These are phyloP conservation scores for Coriaria nepalensis DNA, from an alignment of 306 rosid species.

Conservation along the genomic window DNA sequence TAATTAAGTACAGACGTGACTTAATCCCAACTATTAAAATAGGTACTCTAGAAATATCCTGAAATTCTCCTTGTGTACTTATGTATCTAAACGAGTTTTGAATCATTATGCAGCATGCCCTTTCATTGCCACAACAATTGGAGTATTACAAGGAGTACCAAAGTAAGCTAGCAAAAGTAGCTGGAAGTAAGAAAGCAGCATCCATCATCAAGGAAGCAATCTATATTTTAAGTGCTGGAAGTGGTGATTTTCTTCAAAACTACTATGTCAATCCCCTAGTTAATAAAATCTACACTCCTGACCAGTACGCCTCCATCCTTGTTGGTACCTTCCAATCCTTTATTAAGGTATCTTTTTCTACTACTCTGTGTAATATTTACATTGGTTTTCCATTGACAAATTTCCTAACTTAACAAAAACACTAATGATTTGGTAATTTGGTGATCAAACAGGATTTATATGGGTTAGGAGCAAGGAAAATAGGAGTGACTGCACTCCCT, in stretches of 20 bases:
- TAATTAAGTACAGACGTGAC: too few relatives aligned
- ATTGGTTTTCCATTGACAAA: too few relatives aligned
- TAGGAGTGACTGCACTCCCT: slow-evolving; percentile 91
- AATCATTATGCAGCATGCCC: slow-evolving; percentile 57
- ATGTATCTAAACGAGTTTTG: too few relatives aligned
- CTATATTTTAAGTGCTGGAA: slow-evolving; percentile 72
- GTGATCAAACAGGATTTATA: slow-evolving; percentile 42
- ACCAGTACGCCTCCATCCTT: slow-evolving; percentile 45
- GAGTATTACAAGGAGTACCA: slow-evolving; percentile 68
- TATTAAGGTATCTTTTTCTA: slow-evolving; percentile 34
- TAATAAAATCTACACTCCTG: slow-evolving; percentile 53
- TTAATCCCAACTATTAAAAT: too few relatives aligned
- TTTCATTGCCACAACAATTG: slow-evolving; percentile 66
- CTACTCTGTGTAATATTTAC: too few relatives aligned
- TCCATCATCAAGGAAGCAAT: slow-evolving; percentile 54
- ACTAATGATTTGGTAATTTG: background rate
- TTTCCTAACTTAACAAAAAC: background rate
- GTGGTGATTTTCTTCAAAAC: slow-evolving; percentile 77
- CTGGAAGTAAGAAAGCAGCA: slow-evolving; percentile 62
- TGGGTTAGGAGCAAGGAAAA: slow-evolving; percentile 70
- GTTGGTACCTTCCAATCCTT: slow-evolving; percentile 43
- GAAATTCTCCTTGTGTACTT: too few relatives aligned
- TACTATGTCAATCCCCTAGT: slow-evolving; percentile 70
- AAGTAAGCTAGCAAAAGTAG: slow-evolving; percentile 57
- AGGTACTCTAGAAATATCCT: too few relatives aligned